Conservation (phyloP, 2,329 filamentous ascomycete species). For the Cercospora sp. region DNA sequence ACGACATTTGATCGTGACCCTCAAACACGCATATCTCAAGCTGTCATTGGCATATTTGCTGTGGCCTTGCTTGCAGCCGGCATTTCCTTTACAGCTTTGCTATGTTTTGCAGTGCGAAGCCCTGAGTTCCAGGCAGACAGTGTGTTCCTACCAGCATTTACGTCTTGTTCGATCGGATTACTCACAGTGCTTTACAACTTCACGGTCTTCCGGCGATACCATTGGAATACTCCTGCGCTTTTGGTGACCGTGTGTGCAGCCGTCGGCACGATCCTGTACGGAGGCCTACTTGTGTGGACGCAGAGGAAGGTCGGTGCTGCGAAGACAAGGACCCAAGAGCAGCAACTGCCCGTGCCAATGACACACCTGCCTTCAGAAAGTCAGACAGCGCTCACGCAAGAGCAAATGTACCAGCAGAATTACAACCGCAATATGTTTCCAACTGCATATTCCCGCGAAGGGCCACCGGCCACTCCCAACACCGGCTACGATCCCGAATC, state of each 20-base stretch:
- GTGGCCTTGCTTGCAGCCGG: slow-evolving; percentile 51
- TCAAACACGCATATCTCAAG: slow-evolving; percentile 44
- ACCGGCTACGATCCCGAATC: slow-evolving; percentile 36
- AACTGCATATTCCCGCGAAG: slow-evolving; percentile 27
- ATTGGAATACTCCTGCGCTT: slow-evolving; percentile 49
- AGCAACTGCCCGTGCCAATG: slow-evolving; percentile 19
- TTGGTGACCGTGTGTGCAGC: slow-evolving; percentile 44
- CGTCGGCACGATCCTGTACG: slow-evolving; percentile 46
- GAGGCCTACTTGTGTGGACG: slow-evolving; percentile 45
- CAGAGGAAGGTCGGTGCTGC: slow-evolving; percentile 45
- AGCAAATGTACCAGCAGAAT: slow-evolving; percentile 47
- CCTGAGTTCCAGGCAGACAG: slow-evolving; percentile 51
- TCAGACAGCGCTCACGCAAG: slow-evolving; percentile 34
- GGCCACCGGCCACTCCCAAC: slow-evolving; percentile 22
- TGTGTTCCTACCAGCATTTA: slow-evolving; percentile 49
- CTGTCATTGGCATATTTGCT: slow-evolving; percentile 48
- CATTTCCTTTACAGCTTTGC: slow-evolving; percentile 51
- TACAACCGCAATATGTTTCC: slow-evolving; percentile 52
- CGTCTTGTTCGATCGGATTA: slow-evolving; percentile 50
- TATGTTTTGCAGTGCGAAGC: slow-evolving; percentile 51
- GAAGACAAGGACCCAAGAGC: slow-evolving; percentile 15
- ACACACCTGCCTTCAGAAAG: slow-evolving; percentile 19
- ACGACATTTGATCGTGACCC: slow-evolving; percentile 47
- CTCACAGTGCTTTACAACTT: slow-evolving; percentile 53
- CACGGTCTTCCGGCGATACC: slow-evolving; percentile 43